Base-by-base conservation (phyloP, 2,329 filamentous ascomycete genomes). In the Exutisphaerella laricina region DNA sequence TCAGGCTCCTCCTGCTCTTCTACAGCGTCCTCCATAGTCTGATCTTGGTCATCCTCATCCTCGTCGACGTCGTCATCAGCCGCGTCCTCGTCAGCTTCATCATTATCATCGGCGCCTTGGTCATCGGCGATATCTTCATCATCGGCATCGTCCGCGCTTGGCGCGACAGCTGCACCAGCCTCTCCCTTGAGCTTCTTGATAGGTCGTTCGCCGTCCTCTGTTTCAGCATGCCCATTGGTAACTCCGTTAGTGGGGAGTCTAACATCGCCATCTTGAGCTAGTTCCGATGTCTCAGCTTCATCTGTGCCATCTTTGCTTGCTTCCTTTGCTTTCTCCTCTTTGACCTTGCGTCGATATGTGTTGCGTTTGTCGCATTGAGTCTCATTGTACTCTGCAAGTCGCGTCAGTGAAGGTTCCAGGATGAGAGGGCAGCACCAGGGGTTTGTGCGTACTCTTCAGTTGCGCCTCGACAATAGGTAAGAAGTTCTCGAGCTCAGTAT, bases 291-390 rank as follows among this genome's bases (percentile, higher is more conserved):
- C 23, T 43, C 40, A 12, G 9, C 31, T n/a, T 36, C 32, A 25
- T 17, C 40, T 34, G 48, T 45, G 36, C 47, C 46, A 17, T 51
- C 50, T 43, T 52, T 36, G 14, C 47, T 42, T 1, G 47, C 47
- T 4, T 55, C 54, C 5, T 54, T 55, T 1, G 58, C 56, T 64
- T 84, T 85, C 40, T 80, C 77, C 40, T 79, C 81, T 25, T 80
- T 79, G 13, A 82, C 77, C 56, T 82, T 84, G 56, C 80, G 78
- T 39, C 82, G 77, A 66, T 87, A 85, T 12, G 75, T 79, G 53
- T 81, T 86, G 39, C 84, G 80, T 67, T 88, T 88, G 43, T 82
- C 80, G 14, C 81, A 79, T 62, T 87, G 82, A 44, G 81, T 77
- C 50, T 82, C 75, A 59, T 80, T 85, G 71, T 85, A 88, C 61